Conservation (phyloP, 208 protist genomes). For the Zelonia costaricensis region DNA sequence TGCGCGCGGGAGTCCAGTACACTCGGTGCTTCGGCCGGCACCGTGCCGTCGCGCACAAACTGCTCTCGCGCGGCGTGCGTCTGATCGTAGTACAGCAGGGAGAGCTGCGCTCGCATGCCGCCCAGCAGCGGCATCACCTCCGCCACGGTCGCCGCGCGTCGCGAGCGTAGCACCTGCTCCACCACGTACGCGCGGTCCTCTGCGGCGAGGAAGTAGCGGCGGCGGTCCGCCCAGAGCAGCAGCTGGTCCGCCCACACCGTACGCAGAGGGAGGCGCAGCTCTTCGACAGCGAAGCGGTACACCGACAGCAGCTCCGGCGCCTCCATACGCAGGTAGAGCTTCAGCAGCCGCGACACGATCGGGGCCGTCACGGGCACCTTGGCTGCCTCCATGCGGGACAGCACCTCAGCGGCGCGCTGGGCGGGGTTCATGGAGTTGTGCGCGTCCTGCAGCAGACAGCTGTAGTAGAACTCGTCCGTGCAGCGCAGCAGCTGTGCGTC, state of each 20-base stretch:
- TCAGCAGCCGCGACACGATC: conserved; percentile 59
- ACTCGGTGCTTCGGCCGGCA: conserved; percentile 40
- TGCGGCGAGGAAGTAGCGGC: conserved; percentile 64
- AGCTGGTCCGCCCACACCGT: conserved; percentile 68
- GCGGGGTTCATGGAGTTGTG: conserved; percentile 67
- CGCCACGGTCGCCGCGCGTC: conserved; percentile 12
- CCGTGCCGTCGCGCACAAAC: conserved; percentile 38
- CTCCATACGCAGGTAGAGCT: conserved; percentile 71
- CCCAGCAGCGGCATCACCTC: conserved; percentile 36
- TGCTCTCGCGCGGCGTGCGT: conserved; percentile 39
- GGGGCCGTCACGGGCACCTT: conserved; percentile 44
- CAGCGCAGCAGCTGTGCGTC: conserved; percentile 46
- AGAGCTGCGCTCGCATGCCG: conserved; percentile 72
- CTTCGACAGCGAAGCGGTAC: conserved; percentile 54
- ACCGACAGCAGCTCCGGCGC: conserved; percentile 45
- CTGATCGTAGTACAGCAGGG: conserved; percentile 66
- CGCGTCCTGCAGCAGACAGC: conserved; percentile 72
- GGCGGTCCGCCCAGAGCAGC: conserved; percentile 81
- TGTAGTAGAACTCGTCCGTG: conserved; percentile 69
- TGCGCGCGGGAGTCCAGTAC: conserved; percentile 65
- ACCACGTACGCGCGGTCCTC: conserved; percentile 67
- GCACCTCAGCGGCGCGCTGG: conserved; percentile 46
- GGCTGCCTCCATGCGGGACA: conserved; percentile 35
- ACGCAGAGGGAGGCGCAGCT: conserved; percentile 35
- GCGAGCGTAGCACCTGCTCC: conserved; percentile 38